Evolutionary conservation across 305 asterid species (phyloP).

Genomic region (Fraxinus latifolia): DNA sequence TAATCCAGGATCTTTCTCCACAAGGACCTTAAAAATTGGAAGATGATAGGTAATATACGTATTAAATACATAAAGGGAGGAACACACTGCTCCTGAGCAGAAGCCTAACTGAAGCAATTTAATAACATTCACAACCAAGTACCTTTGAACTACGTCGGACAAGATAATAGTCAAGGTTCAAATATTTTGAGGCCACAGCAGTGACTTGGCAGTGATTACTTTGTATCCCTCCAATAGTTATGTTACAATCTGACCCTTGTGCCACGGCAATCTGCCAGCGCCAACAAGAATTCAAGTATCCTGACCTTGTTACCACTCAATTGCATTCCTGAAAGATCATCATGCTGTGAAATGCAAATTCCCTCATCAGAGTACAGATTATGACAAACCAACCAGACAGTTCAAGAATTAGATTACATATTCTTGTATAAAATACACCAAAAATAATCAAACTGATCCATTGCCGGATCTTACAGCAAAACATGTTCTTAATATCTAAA

Average conservation of each 20-base stretch:
- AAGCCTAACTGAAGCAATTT: not conserved
- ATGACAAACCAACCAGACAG: not conserved
- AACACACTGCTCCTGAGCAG: not conserved
- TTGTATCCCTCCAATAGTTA: slow-evolving; percentile 91
- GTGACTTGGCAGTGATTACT: slow-evolving; percentile 96
- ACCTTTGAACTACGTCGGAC: slow-evolving; percentile 89
- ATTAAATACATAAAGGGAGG: not conserved
- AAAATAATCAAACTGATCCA: not conserved
- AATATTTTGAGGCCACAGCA: slow-evolving; percentile 88
- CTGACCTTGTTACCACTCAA: slow-evolving; percentile 95
- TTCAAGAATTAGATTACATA: not conserved
- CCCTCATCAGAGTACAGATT: slow-evolving; percentile 21
- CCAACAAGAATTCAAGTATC: slow-evolving; percentile 91
- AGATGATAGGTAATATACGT: slow-evolving; percentile 14
- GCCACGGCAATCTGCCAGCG: slow-evolving; percentile 61
- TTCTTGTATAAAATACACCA: not conserved
- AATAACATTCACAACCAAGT: slow-evolving; percentile 8
- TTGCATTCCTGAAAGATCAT: slow-evolving; percentile 95
- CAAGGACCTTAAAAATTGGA: slow-evolving; percentile 52
- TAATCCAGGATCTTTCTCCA: slow-evolving; percentile 85
- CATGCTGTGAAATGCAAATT: slow-evolving; percentile 56
- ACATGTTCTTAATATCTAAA: not conserved
- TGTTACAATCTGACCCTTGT: slow-evolving; percentile 75
- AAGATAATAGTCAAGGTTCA: slow-evolving; percentile 80
- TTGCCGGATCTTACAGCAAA: not conserved